A percentile compares a stretch with the other conserved stretches of the same genome.
Conservation (phyloP, 139 green algal genomes). For the Picochlorum sp. region DNA sequence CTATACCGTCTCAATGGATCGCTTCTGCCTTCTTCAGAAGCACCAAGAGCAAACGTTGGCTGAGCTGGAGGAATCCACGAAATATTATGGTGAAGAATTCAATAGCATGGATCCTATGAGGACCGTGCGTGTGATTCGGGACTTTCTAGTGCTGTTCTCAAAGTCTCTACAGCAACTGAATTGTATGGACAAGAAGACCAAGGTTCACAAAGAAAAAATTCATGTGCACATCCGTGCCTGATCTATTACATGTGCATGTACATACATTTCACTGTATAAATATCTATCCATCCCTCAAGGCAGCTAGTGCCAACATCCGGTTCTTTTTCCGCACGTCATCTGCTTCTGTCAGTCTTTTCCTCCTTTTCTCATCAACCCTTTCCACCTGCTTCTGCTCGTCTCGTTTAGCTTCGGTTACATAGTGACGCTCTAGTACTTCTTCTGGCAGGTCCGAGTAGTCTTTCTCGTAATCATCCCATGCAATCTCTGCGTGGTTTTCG, state of each 20-base stretch:
- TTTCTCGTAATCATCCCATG: constrained; percentile 74
- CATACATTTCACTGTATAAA: too few relatives aligned
- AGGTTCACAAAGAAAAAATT: not conserved
- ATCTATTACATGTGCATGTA: too few relatives aligned
- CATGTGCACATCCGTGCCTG: not conserved
- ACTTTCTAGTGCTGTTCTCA: constrained; percentile 55
- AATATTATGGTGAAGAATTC: constrained; percentile 54
- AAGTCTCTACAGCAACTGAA: constrained; percentile 34
- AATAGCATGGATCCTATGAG: constrained; percentile 28
- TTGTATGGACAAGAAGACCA: not conserved
- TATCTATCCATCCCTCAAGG: constrained; percentile 37
- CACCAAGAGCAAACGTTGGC: constrained; percentile 13
- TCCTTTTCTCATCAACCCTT: constrained; percentile 9
- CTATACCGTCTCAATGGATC: constrained; percentile 15
- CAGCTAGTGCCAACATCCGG: constrained; percentile 38
- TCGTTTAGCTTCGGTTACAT: constrained; percentile 17
- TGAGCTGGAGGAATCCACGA: constrained; percentile 26
- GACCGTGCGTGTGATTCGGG: constrained; percentile 38
- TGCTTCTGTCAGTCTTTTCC: constrained; percentile 34
- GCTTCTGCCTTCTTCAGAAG: constrained; percentile 33
- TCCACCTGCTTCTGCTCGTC: constrained; percentile 18
- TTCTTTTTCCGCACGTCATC: constrained; percentile 37
- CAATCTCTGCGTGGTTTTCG: constrained; percentile 36
- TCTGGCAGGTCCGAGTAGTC: constrained; percentile 72
- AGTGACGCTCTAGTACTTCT: constrained; percentile 37